phyloP scores from a whole-genome alignment of 2,329 filamentous ascomycete genomes.

The Akanthomyces uredinophilus region DNA sequence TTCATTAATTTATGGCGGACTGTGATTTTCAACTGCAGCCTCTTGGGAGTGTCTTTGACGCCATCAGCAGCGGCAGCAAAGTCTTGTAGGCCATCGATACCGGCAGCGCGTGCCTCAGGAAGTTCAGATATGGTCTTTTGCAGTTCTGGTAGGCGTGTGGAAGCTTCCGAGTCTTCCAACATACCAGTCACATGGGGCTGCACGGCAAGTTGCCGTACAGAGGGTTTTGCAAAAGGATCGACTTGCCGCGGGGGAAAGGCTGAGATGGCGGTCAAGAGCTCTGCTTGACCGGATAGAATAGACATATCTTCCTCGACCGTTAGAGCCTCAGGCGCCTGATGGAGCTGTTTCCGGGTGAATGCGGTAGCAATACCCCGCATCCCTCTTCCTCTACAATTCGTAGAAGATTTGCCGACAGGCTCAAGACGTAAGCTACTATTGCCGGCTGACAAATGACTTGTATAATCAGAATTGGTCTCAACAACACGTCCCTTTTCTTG shows the following conservation, averaged over 20 bases:
- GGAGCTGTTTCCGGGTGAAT: neutral
- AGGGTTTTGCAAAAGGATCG: constrained; percentile 5
- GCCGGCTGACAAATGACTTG: neutral
- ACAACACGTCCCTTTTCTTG: neutral
- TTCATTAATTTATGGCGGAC: constrained; percentile 15
- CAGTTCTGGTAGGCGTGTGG: neutral
- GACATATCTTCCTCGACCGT: neutral
- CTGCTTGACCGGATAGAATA: constrained; percentile 6
- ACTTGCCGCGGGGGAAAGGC: neutral
- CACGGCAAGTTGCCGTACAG: neutral
- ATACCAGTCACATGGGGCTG: neutral
- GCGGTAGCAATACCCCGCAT: neutral
- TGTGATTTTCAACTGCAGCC: neutral
- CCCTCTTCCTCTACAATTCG: neutral
- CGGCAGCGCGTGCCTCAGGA: neutral
- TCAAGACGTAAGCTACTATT: neutral
- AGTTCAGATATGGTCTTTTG: neutral
- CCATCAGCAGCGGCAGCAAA: neutral
- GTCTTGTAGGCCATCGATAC: neutral
- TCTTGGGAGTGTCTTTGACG: neutral
- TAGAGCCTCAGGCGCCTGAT: constrained; percentile 5
- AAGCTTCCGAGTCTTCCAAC: neutral
- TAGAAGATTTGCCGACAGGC: too few relatives aligned
- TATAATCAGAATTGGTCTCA: neutral
- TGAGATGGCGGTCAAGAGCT: neutral